These are phyloP conservation scores for Cutaneotrichosporon sp. DNA, from an alignment of 1,284 basidiomycete genomes.

Conservation along the genomic window DNA sequence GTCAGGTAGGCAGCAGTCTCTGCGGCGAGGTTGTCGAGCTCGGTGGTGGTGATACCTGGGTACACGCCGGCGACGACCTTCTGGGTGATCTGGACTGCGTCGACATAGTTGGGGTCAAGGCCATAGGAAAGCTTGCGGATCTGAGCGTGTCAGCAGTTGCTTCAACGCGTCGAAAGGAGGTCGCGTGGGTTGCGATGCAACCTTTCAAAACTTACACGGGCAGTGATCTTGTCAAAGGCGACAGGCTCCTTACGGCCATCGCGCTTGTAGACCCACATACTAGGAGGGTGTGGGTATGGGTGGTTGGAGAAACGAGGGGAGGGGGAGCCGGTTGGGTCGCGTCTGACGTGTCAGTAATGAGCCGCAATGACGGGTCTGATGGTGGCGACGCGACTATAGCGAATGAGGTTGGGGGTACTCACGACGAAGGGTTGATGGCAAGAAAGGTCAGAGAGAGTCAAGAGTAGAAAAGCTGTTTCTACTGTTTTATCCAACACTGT, in stretches of 20 bases:
- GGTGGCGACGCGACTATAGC: too few species aligned
- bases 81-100: slow-evolving; percentile 91
- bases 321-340: not conserved
- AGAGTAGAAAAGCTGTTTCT: too few species aligned
- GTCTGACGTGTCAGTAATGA: not conserved
- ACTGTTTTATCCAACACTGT: too few species aligned
- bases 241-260: slow-evolving; percentile 47
- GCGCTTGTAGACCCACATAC: slow-evolving; percentile 48
- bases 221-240: slow-evolving; percentile 38
- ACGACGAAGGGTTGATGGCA: not conserved
- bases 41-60: slow-evolving; percentile 84
- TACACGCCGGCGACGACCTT: slow-evolving; percentile 96
- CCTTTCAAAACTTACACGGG: slow-evolving; percentile 14
- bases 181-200: not conserved
- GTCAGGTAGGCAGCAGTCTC: slow-evolving; percentile 98
- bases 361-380: slow-evolving; percentile 54
- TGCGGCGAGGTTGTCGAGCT: slow-evolving; percentile 92
- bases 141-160: slow-evolving; percentile 49
- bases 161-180: not conserved
- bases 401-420: too few species aligned
- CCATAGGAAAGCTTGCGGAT: slow-evolving; percentile 97
- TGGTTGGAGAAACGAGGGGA: not conserved
- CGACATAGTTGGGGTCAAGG: slow-evolving; percentile 86
- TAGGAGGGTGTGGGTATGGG: slow-evolving; percentile 24
- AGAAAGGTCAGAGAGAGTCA: too few species aligned